phyloP scores from a whole-genome alignment of 192 early-diverging fungal species.

The Mortierella hygrophila region DNA sequence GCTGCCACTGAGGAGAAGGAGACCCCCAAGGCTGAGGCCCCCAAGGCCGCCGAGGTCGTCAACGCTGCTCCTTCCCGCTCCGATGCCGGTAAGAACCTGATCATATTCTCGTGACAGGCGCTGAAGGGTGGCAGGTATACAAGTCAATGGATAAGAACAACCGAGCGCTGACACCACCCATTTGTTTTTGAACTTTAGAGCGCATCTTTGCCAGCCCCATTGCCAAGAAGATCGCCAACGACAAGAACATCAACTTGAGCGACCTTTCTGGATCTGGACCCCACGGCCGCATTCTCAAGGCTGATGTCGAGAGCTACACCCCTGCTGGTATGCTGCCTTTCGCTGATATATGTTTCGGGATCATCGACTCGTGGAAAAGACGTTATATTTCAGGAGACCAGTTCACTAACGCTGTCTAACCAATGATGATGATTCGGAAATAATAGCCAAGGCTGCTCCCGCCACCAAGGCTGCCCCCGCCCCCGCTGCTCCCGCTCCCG shows the following conservation, averaged over 20 bases:
- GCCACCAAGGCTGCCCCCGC: conserved; percentile 58
- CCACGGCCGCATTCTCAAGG: conserved; percentile 90
- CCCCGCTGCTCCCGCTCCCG: conserved; percentile 56
- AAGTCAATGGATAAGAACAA: not conserved
- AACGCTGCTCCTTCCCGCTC: conserved; percentile 53
- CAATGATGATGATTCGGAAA: not conserved
- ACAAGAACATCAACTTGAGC: conserved; percentile 83
- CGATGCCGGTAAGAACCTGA: conserved; percentile 38
- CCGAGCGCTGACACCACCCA: not conserved
- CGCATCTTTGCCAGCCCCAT: conserved; percentile 89
- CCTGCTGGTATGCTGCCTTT: conserved; percentile 48
- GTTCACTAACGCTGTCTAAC: not conserved
- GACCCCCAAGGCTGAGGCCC: conserved; percentile 27
- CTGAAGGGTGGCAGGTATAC: not conserved
- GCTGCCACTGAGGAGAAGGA: conserved; percentile 49
- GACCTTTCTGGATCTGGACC: conserved; percentile 90
- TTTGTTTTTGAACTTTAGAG: conserved; percentile 37
- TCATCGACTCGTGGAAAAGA: no score
- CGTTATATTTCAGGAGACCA: not conserved
- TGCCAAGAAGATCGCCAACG: conserved; percentile 87
- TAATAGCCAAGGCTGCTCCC: conserved; percentile 53
- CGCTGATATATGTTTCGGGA: not conserved
- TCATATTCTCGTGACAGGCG: not conserved
- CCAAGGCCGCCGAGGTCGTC: conserved; percentile 20
- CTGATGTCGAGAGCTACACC: conserved; percentile 84